Percentiles rank a stretch among this genome's conserved stretches.
Conservation (phyloP, 257 asterid genomes). For the Ophiorrhiza pumila region DNA sequence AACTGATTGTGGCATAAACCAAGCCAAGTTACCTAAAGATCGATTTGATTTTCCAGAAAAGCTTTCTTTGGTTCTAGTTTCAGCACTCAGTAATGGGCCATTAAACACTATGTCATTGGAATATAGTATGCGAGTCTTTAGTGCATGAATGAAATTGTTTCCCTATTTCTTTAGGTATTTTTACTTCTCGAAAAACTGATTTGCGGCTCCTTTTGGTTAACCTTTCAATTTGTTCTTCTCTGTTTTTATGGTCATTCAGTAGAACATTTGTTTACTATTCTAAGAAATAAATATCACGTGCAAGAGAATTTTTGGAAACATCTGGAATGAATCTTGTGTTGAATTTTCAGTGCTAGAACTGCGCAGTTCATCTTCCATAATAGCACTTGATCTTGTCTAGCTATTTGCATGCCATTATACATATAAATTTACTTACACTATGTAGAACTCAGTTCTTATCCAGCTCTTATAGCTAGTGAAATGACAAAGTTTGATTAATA, state of each 20-base stretch:
- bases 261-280: too few relatives aligned
- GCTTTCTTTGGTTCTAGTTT: neutral
- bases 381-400: neutral
- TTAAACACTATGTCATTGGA: neutral
- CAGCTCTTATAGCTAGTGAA: constrained; percentile 1
- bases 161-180: neutral
- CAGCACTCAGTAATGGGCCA: neutral
- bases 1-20: neutral
- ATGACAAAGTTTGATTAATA: constrained; percentile 45
- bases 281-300: too few relatives aligned
- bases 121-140: neutral
- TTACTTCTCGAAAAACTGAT: neutral
- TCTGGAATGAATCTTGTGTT: neutral
- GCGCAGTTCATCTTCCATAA: neutral
- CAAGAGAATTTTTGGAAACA: neutral
- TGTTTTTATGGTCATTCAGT: neutral
- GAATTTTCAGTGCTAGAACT: neutral
- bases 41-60: neutral
- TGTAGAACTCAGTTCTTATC: constrained; percentile 1
- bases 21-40: neutral
- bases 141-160: neutral
- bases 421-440: neutral
- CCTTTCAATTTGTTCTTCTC: neutral
- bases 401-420: neutral
- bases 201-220: neutral